phyloP scores from a whole-genome alignment of 2,329 filamentous ascomycete genomes.

The Fusarium sulawesiense region DNA sequence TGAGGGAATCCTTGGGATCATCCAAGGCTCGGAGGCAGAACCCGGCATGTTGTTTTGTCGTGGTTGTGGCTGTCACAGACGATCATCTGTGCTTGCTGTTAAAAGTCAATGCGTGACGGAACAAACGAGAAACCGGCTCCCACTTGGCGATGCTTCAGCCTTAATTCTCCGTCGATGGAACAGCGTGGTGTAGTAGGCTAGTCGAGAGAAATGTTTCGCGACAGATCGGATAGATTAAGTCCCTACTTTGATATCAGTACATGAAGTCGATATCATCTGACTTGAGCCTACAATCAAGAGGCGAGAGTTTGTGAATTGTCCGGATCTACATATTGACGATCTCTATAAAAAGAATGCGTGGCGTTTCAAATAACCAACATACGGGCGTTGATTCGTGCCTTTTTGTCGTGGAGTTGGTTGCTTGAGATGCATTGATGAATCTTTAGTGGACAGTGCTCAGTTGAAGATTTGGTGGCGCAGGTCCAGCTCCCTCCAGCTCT shows the following conservation, averaged over 20 bases:
- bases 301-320: background rate
- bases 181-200: background rate
- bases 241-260: background rate
- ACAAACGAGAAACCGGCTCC: background rate
- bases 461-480: constrained; percentile 15
- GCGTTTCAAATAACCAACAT: background rate
- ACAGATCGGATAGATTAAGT: background rate
- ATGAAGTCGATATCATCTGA: background rate
- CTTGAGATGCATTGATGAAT: constrained; percentile 5
- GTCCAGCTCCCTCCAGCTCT: background rate
- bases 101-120: background rate
- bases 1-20: constrained; percentile 7
- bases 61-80: constrained; percentile 11
- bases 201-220: background rate
- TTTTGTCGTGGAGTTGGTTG: background rate
- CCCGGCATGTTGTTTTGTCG: constrained; percentile 9
- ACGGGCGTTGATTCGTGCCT: background rate
- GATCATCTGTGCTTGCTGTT: constrained; percentile 15
- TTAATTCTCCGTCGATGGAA: background rate
- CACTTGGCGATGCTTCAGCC: background rate
- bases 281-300: background rate
- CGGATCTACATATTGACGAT: background rate
- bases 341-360: background rate
- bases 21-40: constrained; percentile 15
- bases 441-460: constrained; percentile 20